phyloP scores from a whole-genome alignment of 768 basidiomycete genomes.

The Suillus subalutaceus region DNA sequence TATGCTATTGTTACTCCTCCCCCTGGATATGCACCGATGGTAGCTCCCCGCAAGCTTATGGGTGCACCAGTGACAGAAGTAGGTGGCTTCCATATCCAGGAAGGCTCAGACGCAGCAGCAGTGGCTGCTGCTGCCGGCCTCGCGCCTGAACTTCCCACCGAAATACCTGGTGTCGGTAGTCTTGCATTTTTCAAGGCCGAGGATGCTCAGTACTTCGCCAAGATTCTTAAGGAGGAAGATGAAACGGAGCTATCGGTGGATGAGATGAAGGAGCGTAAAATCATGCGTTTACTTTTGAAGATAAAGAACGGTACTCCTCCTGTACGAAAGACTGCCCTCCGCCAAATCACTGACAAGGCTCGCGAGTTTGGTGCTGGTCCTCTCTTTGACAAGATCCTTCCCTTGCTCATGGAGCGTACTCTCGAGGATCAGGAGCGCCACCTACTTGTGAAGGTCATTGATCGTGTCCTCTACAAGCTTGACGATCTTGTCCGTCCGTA shows the following conservation, averaged over 20 bases:
- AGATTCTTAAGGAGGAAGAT: slow-evolving; percentile 94
- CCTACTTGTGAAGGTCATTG: slow-evolving; percentile 97
- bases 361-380: slow-evolving; percentile 98
- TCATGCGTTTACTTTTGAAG: slow-evolving; percentile 96
- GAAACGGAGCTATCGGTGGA: slow-evolving; percentile 92
- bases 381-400: slow-evolving; percentile 97
- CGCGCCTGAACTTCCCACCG: slow-evolving; percentile 91
- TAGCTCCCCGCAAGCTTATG: slow-evolving; percentile 65
- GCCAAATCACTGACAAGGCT: slow-evolving; percentile 99
- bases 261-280: slow-evolving; percentile 99
- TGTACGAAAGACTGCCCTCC: slow-evolving; percentile 94
- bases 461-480: slow-evolving; percentile 97
- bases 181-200: slow-evolving; percentile 98
- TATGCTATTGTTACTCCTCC: slow-evolving; percentile 94
- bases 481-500: slow-evolving; percentile 99
- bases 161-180: slow-evolving; percentile 96
- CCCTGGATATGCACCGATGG: slow-evolving; percentile 85
- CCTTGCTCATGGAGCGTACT: slow-evolving; percentile 96
- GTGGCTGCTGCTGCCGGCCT: slow-evolving; percentile 89
- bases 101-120: slow-evolving; percentile 89
- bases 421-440: slow-evolving; percentile 99
- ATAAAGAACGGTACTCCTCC: slow-evolving; percentile 99
- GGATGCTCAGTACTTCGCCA: slow-evolving; percentile 97
- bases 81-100: slow-evolving; percentile 96
- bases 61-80: slow-evolving; percentile 55